Conservation (phyloP, 2,329 filamentous ascomycete species). For the Bipolaris sorokiniana region DNA sequence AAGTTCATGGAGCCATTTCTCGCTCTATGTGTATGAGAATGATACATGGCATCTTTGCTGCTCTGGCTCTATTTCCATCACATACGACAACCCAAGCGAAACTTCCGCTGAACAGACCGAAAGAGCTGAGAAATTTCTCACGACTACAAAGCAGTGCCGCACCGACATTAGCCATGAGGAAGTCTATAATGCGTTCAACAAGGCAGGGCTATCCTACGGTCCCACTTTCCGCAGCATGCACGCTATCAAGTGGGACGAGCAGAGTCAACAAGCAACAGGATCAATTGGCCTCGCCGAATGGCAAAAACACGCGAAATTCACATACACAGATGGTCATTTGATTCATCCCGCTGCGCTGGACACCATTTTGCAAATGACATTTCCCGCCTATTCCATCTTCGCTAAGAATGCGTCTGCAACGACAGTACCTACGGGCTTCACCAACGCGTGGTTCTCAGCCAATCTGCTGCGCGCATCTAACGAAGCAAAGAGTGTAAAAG, state of each 20-base stretch:
- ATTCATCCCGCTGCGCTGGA: constrained; percentile 28
- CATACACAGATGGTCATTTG: constrained; percentile 14
- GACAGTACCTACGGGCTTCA: constrained; percentile 21
- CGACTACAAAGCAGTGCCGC: constrained; percentile 2
- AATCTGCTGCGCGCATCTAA: neutral
- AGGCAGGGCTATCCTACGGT: constrained; percentile 21
- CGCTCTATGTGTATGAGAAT: constrained; percentile 17
- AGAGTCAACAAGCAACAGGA: constrained; percentile 13
- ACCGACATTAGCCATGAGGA: constrained; percentile 8
- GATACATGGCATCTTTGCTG: constrained; percentile 35
- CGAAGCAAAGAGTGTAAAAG: constrained; percentile 3
- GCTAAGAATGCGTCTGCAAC: constrained; percentile 11
- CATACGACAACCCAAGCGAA: neutral
- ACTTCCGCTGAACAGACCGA: neutral
- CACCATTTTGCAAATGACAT: constrained; percentile 22
- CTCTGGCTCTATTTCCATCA: constrained; percentile 23
- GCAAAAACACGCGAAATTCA: constrained; percentile 7
- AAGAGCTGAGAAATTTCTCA: neutral
- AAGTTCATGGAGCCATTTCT: constrained; percentile 11
- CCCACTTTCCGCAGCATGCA: constrained; percentile 20
- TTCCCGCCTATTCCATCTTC: constrained; percentile 19
- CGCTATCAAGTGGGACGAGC: constrained; percentile 12
- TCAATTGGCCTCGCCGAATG: constrained; percentile 15
- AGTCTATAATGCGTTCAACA: constrained; percentile 17
- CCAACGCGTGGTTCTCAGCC: constrained; percentile 19